Evolutionary conservation across 768 basidiomycete species (phyloP), one percentile per base, ranked within the genome.

Genomic region (Lyophyllum decastes): DNA sequence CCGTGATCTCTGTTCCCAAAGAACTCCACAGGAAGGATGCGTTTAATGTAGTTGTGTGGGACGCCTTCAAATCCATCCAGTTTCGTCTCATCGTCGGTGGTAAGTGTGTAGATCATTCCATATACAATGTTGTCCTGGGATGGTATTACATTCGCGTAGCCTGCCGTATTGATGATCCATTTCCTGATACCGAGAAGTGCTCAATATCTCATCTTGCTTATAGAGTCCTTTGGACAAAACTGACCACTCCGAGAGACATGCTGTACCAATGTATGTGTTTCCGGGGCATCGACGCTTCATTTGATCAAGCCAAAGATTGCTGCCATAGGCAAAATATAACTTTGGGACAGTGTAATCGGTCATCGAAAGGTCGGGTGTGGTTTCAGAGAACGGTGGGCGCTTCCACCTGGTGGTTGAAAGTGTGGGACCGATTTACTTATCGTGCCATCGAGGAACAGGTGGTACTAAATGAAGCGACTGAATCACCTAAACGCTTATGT

Each of bases 311-410:
- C 79, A 82, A 38, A 82, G 68, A 55, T 83, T 83, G 63, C 77
- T 79, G 5, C 82, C 82, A 66, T 81, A 82, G 35, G 72, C 80
- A 65, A 82, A 81, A 64, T 83, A 80, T 8, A 76, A 14, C 4
- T 54, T 55, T n/a, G 59, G 45, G 21, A 12, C 27, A 14, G 25
- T 33, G 40, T n/a, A 27, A 34, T 50, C 43, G 6, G 44, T 8
- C 56, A 56, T 61, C 10, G 21, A 11, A 57, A 38, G 33, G 24
- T 26, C 44, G 27, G 45, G 10, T 33, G 38, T 22, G 40, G 17
- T 51, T 48, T 41, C 46, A 16, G 35, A 38, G 35, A 38, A n/a
- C n/a, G n/a, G 35, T 38, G 14, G 14, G 35, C 35, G 16, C 35
- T 9, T 38, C 35, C 30, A 10, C 30, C 30, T 30, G 5, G 5